Percentiles rank a stretch among this genome's conserved stretches.
These are phyloP conservation scores for Fraxinus velutina DNA, from an alignment of 305 asterid genomes.

Conservation along the genomic window DNA sequence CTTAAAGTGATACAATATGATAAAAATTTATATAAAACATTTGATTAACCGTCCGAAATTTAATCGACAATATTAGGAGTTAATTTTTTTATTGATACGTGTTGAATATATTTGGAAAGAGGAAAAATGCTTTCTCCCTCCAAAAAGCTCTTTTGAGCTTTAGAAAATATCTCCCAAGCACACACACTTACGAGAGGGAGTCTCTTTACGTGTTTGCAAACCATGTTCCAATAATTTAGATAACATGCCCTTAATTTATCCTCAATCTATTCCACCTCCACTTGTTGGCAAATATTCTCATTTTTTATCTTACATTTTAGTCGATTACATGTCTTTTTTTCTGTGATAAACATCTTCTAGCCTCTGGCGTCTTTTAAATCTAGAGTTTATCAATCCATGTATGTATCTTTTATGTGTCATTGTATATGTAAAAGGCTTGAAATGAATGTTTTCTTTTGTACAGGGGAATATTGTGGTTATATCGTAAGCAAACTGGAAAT, in stretches of 20 bases:
- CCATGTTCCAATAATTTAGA: neutral
- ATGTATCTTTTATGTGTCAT: neutral
- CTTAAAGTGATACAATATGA: neutral
- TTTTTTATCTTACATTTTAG: neutral
- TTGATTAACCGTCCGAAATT: neutral
- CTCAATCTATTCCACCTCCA: neutral
- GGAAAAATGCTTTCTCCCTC: neutral
- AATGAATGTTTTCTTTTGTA: conserved; percentile 15
- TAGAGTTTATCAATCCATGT: neutral
- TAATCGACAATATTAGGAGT: neutral
- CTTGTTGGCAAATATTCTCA: neutral
- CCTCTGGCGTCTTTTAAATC: neutral
- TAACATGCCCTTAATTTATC: neutral
- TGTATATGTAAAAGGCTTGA: neutral
- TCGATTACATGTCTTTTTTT: neutral
- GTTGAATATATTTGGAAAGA: neutral
- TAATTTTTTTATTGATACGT: neutral
- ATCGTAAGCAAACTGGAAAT: conserved; percentile 74
- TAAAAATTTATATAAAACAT: neutral
- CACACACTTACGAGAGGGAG: neutral
- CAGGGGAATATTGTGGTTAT: conserved; percentile 82
- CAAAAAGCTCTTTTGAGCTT: neutral
- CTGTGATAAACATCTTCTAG: neutral
- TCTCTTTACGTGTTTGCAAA: neutral
- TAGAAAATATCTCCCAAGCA: neutral